Evolutionary conservation across 1,139 yeast genomes (phyloP), one percentile per base, ranked within the genome.

Genomic region (Chernovozyma aurita): DNA sequence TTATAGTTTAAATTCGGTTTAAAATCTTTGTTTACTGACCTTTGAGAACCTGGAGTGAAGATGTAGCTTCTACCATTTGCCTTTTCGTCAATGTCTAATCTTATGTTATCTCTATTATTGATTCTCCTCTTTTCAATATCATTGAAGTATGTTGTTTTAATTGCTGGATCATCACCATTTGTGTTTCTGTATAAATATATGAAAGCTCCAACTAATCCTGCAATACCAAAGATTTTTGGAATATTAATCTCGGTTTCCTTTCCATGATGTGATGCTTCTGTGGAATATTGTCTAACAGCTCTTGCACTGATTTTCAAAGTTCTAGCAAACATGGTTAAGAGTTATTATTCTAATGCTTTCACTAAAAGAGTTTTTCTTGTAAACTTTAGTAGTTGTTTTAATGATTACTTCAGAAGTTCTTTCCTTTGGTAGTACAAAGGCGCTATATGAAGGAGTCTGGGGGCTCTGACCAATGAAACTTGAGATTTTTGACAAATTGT

Each of bases 171-270:
- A 37, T 61, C 65, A 16, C 45, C 50, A 34, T 62, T 61, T 37
- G 63, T 55, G 49, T 62, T 60, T 48, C 63, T 61, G 55, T 67
- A 70, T 28, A 68, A 63, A 45, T 61, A 62, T 31, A 59, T 52
- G 5, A 55, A 55, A 17, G 56, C 61, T 5, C 73, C 75, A 18
- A 63, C 65, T 35, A 63, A 48, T 11, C 68, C 63, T 32, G 72
- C 74, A 21, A 65, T 51, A 25, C 71, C 73, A 43, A 68, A 63
- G 33, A 67, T 64, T 44, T 65, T 67, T 43, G 69, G 55, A 36
- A 66, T 48, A 42, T 62, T 65, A 45, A 68, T 57, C 47, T 68
- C 74, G 25, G 58, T 48, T 31, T 61, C 62, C 50, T 65, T 58
- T n/a, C 47, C 42, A 39, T 61, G 60, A 31, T 46, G 51, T 38